Base-by-base conservation (phyloP, 768 basidiomycete species). In the Trametes sanguinea region DNA sequence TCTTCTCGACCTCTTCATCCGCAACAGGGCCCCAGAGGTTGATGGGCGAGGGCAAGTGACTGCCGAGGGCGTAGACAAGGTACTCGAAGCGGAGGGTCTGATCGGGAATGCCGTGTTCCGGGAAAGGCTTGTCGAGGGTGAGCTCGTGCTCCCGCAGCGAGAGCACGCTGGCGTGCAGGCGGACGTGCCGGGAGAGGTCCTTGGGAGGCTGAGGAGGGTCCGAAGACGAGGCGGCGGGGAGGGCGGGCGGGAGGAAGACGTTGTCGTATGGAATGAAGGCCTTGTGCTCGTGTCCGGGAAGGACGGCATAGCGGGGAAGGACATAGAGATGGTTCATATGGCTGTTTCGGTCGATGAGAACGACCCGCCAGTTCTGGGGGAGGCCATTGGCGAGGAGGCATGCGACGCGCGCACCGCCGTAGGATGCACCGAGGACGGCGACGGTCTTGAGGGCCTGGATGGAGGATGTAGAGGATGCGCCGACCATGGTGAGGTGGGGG, bases 211-310 rank as follows among this genome's bases (percentile, higher is more conserved):
- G 48, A 17, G 13, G 47, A 45, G 17, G 51, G 17, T 43, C 27
- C 4, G 14, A 37, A 33, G 30, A 48, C 40, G 33, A 42, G 42
- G 40, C 1, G 30, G 9, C 33, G 48, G 37, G 29, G 63, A 43
- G 11, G 50, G 43, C 43, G 44, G 69, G 52, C 45, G 53, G 63
- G 5, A 43, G 50, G 67, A 85, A 83, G 51, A 86, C 70, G 43
- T 80, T 80, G 52, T 75, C 72, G 67, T 82, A 85, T 0, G 86
- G 85, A 63, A 88, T 80, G 71, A 88, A 88, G 30, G 85, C 85
- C 76, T 87, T 88, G 73, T 87, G 82, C 72, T 85, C 85, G 65
- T 86, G 83, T 17, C 82, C 81, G 43, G 84, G 77, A 4, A 87
- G 77, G 22, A 86, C 81, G 16, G 84, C 80, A 54, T 81, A 80